Evolutionary conservation across 306 rosid genomes (phyloP), one percentile per base, ranked within the genome.

Genomic region (Malus orientalis): DNA sequence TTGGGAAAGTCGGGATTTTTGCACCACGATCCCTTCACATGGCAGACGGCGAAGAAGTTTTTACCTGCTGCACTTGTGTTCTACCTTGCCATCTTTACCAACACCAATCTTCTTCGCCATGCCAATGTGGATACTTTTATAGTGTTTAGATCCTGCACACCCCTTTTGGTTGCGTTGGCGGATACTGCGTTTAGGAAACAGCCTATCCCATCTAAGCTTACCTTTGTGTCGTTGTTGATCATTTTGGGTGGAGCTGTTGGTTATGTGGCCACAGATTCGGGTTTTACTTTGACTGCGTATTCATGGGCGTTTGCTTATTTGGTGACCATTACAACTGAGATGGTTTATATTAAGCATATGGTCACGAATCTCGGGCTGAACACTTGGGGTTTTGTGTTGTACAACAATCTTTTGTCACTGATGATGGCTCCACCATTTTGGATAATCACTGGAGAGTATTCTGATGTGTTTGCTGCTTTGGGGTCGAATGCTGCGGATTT

Each of bases 281-380:
- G 78, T 11, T 95, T 95, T 79, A 87, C 87, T 40, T 75, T 95
- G 66, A 90, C 97, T 44, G 97, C 99, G 1, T 95, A 92, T 81
- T 84, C 99, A 0, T 92, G 99, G 99, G 99, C 99, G 2, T 92
- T 92, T 74, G 97, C 97, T 29, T 95, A 95, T 72, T 69, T 95
- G 78, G 84, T 95, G 40, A 91, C 97, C 4, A 95, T 95, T 76
- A 90, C 96, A 9, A 90, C 97, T 67, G 97, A 95, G 81, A 95
- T 95, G 99, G 99, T 95, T 76, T 95, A 95, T 66, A 95, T 92
- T 81, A 92, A 95, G 69, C 99, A 92, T 76, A 90, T 95, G 93
- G 99, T 95, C 57, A 95, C 96, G 74, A 92, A 74, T 85, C 97
- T 92, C 19, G 97, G 97, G 30, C 38, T 95, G 83, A 92, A 88